Evolutionary conservation across 2,329 filamentous ascomycete genomes (phyloP), one percentile per base, ranked within the genome.

Genomic region (Cladosporium sp.): DNA sequence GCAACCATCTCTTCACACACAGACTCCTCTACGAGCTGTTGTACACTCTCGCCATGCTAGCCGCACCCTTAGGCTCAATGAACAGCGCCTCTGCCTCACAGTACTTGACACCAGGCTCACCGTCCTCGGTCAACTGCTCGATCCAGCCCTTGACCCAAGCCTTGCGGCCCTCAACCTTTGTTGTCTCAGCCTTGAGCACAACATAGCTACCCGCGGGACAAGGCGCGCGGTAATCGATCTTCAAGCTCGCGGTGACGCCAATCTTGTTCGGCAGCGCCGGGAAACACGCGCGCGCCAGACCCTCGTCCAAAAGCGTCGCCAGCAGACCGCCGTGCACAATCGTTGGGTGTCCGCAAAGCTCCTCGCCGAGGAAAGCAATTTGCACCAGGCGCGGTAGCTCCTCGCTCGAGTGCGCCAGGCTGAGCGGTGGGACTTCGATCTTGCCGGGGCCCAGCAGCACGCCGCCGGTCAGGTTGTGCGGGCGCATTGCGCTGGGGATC

Each of bases 241-340:
- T 93, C 72, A 99, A 81, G 74, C 89, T 94, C 61, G 94, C 95
- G 49, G 95, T 98, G 76, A 97, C 85, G 67, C 89, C 89, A 69
- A 95, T 86, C 71, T 92, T 91, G 75, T 94, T 92, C 33, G 94
- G 94, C 74, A 98, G 82, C 28, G 92, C 92, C 5, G 88, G 88
- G 78, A 98, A 97, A 75, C 91, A 96, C 78, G 92, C 96, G 64
- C 92, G 85, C 35, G 91, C 94, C 52, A 98, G 82, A 0, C 92
- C 92, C 78, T 98, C 94, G 75, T 98, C 94, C 62, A 98, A 82
- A 76, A 98, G 85, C 14, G 94, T 97, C n/a, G 94, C 94, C 65
- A 98, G 82, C 69, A 97, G 81, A 0, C 94, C 94, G 60, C 94
- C 94, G 77, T 98, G 95, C 7, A 97, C 86, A 68, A 98, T 92